Evolutionary conservation across 345 rosid species (phyloP), one percentile per base, ranked within the genome.

Genomic region (Melastoma malabathricum): DNA sequence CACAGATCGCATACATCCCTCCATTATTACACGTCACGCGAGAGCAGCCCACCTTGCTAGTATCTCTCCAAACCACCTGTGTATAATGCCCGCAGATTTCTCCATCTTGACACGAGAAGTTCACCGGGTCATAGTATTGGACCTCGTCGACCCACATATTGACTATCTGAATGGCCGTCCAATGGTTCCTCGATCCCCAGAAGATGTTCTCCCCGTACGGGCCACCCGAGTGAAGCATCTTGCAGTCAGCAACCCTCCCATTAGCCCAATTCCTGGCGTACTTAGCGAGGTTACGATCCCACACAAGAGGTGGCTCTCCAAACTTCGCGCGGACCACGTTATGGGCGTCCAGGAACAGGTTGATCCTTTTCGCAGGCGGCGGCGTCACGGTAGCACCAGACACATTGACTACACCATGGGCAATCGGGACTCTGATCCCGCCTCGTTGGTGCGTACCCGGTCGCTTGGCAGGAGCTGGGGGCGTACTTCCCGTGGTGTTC

Each of bases 71-170:
- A 20, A 75, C 63, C 19, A 81, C 5, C 59, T 81, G 87, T 10
- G 79, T 77, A 56, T 70, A 80, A 60, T 80, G 83, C 0, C 79
- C 74, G 34, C 88, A 77, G 76, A 58, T 63, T 20, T 68, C 1
- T 0, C 67, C 77, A 0, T 18, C 2, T 0, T 18, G 15, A 20
- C 84, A 73, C 10, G 52, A 1, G 18, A 70, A 68, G 0, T 44
- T 18, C 10, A 5, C 31, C 0, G 1, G 14, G n/a, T 77, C n/a
- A 15, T 60, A 77, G 46, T 55, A 23, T n/a, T 51, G 13, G 27
- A 39, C 25, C 64, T 81, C 80, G 0, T 45, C 48, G 4, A 29
- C 68, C 88, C 84, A 81, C 9, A 23, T 43, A 9, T 25, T 46
- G 51, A 75, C 83, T 34, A 75, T 56, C 47, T 22, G 46, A 2